A percentile compares a stretch with the other conserved stretches of the same genome.
These are phyloP conservation scores for Drechslerella coelobrocha DNA, from an alignment of 2,329 filamentous ascomycete genomes.

Conservation along the genomic window DNA sequence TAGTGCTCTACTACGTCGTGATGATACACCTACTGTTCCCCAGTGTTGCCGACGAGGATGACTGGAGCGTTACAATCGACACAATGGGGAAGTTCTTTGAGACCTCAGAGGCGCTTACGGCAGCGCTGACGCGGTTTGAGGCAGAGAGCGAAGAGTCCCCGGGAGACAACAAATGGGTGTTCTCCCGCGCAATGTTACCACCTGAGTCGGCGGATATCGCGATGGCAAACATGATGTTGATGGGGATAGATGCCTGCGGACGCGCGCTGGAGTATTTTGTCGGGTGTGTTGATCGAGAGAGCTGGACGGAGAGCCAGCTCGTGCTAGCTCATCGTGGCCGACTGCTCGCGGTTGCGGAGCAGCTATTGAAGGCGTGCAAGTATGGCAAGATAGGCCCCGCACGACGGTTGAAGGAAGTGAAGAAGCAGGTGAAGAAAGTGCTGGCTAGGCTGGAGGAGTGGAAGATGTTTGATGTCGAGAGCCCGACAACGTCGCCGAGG, in stretches of 20 bases:
- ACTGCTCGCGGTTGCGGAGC: constrained; percentile 28
- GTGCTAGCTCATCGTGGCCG: constrained; percentile 28
- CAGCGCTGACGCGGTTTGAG: constrained; percentile 29
- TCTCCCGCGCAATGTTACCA: constrained; percentile 39
- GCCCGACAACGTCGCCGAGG: constrained; percentile 21
- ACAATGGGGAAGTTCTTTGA: constrained; percentile 46
- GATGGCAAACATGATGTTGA: constrained; percentile 51
- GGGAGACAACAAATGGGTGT: constrained; percentile 38
- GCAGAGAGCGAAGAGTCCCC: constrained; percentile 19
- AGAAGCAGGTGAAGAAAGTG: constrained; percentile 47
- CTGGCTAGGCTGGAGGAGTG: constrained; percentile 31
- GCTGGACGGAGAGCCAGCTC: constrained; percentile 43
- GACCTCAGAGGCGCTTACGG: constrained; percentile 22
- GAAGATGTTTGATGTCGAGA: constrained; percentile 20
- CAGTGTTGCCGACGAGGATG: constrained; percentile 31
- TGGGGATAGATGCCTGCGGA: constrained; percentile 50
- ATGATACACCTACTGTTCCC: constrained; percentile 51
- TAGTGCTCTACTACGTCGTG: constrained; percentile 48
- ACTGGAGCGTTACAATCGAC: constrained; percentile 42
- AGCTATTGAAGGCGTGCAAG: constrained; percentile 33
- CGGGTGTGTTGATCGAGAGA: constrained; percentile 37
- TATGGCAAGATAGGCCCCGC: constrained; percentile 38
- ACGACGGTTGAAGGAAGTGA: constrained; percentile 43
- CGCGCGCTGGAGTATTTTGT: constrained; percentile 45
- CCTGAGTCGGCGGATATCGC: constrained; percentile 40